Base-by-base conservation (phyloP, 2,329 filamentous ascomycete species). In the Fusarium coffeatum region DNA sequence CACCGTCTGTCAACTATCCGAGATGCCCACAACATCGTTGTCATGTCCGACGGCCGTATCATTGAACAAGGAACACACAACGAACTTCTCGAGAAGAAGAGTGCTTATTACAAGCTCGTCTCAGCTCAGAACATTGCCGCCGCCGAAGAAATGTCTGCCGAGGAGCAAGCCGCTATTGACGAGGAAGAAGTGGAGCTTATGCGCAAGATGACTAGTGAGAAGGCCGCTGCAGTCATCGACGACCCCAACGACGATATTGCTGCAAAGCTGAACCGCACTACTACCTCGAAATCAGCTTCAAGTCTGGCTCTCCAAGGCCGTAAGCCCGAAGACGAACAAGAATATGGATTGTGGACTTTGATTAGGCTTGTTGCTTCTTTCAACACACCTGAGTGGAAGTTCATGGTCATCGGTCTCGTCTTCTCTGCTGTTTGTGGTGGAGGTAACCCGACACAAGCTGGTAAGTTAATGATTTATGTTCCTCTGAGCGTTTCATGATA, bases 1-100 rank as follows among this genome's bases (percentile, higher is more conserved):
- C 96, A 99, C 82, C 91, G 95, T 72, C 85, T 99, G 11, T 97
- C 94, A 1, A 99, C 96, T 8, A 97, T 99, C 83, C 94, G 90
- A 80, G 90, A 94, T 68, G 95, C 95, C 0, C 92, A 98, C 80
- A 98, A 97, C 76, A 99, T 99, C 72, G 93, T 98, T 15, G 95
- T 98, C 68, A 95, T 99, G 90, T 87, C 90, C 7, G 82, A 90
- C 65, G 96, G 96, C 15, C 83, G 86, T n/a, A 97, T 99, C 64
- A 86, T 97, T 15, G 96, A 99, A 80, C 94, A 98, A 80, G 96
- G 96, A 54, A 94, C 89, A 0, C 96, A 98, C 78, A 88, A 95
- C 62, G 86, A 92, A 16, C 86, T 99, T 13, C 83, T 98, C 5
- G 88, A 90, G 71, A 85, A 80, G 64, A 82, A 88, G 68, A 90